phyloP scores from a whole-genome alignment of 2,329 filamentous ascomycete genomes.

The Neofusicoccum cordaticola region DNA sequence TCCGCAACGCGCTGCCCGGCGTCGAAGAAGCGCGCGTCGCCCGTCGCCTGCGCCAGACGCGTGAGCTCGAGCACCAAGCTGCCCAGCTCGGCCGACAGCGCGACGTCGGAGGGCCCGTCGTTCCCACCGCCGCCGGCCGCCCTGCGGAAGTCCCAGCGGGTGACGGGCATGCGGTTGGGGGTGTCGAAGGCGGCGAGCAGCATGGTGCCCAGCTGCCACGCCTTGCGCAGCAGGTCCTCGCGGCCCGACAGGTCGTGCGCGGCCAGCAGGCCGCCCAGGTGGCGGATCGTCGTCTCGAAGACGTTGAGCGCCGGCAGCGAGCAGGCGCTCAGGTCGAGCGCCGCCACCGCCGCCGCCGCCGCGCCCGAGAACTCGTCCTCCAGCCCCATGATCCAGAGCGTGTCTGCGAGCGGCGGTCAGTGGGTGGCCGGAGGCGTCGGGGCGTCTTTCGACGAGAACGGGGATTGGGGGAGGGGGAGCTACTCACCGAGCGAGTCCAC shows the following conservation, averaged over 20 bases:
- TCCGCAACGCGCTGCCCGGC: conserved; percentile 36
- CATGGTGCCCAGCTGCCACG: conserved; percentile 20
- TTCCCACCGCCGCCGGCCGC: not conserved
- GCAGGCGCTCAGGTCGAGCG: too few relatives aligned
- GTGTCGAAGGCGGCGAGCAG: conserved; percentile 26
- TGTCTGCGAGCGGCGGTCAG: conserved; percentile 55
- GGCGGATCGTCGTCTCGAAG: conserved; percentile 74
- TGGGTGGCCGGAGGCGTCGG: too few relatives aligned
- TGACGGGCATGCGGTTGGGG: conserved; percentile 38
- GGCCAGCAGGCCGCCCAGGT: conserved; percentile 20
- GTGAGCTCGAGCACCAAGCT: conserved; percentile 44
- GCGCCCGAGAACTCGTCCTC: conserved; percentile 62
- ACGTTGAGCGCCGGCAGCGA: conserved; percentile 68
- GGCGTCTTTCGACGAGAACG: too few relatives aligned
- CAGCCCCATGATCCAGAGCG: conserved; percentile 82
- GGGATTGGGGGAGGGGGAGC: too few relatives aligned
- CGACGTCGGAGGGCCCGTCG: conserved; percentile 21
- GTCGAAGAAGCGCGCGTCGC: conserved; percentile 39
- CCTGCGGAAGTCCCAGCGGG: conserved; percentile 32
- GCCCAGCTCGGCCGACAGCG: conserved; percentile 36
- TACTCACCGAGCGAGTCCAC: conserved; percentile 50
- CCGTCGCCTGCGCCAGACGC: conserved; percentile 38
- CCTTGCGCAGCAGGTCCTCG: conserved; percentile 5
- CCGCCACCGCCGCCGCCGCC: too few relatives aligned
- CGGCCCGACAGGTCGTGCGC: conserved; percentile 19